Evolutionary conservation across 768 basidiomycete species (phyloP), one percentile per base, ranked within the genome.

Genomic region (Mycena epipterygia): DNA sequence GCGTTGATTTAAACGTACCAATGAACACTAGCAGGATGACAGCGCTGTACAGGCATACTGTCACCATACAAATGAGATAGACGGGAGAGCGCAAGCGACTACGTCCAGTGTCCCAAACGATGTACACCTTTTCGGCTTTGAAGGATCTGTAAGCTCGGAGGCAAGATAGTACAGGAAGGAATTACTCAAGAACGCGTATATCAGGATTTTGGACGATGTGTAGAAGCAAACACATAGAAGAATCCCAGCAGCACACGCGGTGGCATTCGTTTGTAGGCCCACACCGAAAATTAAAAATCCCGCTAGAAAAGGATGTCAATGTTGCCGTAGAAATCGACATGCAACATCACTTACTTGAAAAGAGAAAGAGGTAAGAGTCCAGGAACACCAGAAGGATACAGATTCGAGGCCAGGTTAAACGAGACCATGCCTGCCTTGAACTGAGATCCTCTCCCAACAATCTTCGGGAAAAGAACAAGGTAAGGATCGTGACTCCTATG

Each of bases 111-210:
- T 78, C 79, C 86, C 86, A 86, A 5, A 87, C 84, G 49, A 86
- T 80, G 68, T 86, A 82, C 23, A 86, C 84, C 46, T 83, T 84
- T 71, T 87, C 85, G 23, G 84, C 85, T 86, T 64, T 11, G 21
- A 30, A 37, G 8, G 37, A 41, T 12, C 23, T 19, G 5, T 59
- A 52, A 71, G 51, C 41, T 21, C 9, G 41, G 32, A 58, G 52
- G 21, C 21, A 52, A 64, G 57, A 29, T 25, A 61, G 49, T 41
- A 64, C 16, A 35, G 48, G 60, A 5, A 61, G 56, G 60, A 79
- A 81, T 46, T 49, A 82, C 82, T 80, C 30, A 88, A 80, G 72
- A 87, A 88, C 7, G 81, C 76, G 70, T 88, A 89, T 8, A 88
- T 84, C 46, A 87, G 80, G 11, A 87, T 61, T 68, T 88, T 86